A percentile compares a stretch with the other conserved stretches of the same genome.
Evolutionary conservation across 129 eudicot genomes (phyloP).

Genomic region (Apium graveolens): DNA sequence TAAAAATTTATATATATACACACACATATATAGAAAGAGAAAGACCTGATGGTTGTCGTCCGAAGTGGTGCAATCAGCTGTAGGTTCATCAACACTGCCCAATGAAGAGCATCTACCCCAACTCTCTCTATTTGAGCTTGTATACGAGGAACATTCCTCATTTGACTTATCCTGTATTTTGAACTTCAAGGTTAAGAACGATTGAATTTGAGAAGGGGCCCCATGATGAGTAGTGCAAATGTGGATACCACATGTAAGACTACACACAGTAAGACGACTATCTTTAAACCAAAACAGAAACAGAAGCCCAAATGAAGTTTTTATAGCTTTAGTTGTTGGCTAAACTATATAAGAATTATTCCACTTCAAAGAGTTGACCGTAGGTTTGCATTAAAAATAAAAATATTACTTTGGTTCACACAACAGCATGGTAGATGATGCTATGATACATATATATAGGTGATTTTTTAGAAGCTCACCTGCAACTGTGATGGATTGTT

Average conservation of each 20-base stretch:
- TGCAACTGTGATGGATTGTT: constrained; percentile 31
- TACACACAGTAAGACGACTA: background rate
- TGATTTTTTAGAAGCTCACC: constrained; percentile 18
- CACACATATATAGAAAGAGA: constrained; percentile 12
- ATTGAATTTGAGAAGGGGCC: background rate
- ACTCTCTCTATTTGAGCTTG: constrained; percentile 90
- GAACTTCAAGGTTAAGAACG: background rate
- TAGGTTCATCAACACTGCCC: constrained; percentile 69
- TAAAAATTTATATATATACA: background rate
- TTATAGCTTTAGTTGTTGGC: background rate
- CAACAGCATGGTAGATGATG: background rate
- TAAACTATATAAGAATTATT: background rate
- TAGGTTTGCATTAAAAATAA: too few species aligned
- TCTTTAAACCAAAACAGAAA: background rate
- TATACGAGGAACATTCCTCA: constrained; percentile 73
- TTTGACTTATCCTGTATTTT: constrained; percentile 49
- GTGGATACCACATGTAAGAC: background rate
- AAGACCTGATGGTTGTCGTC: constrained; percentile 42
- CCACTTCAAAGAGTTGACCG: constrained; percentile 1
- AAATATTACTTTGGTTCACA: background rate
- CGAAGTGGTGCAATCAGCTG: constrained; percentile 33
- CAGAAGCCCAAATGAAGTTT: background rate
- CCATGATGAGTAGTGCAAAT: background rate
- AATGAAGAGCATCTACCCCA: constrained; percentile 97
- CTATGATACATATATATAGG: background rate